Base-by-base conservation (phyloP, 2,329 filamentous ascomycete species). In the Penicillium nordicum region DNA sequence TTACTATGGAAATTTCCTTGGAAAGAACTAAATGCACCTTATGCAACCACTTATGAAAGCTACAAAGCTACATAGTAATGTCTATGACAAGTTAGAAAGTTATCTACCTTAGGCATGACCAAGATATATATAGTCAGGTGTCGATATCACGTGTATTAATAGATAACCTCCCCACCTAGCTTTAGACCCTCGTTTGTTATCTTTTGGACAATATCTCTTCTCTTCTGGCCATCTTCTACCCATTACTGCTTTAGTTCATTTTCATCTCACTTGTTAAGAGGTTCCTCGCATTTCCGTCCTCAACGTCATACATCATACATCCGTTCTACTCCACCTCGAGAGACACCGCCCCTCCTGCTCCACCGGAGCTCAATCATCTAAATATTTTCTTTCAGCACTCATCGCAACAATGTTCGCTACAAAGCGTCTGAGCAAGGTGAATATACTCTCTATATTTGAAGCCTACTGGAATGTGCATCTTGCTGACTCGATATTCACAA, bases 401-500 rank as follows among this genome's bases (percentile, higher is more conserved):
- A 43, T 23, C 30, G 30, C 49, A 47, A 53, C 25, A 30, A 81
- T 82, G 78, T 82, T 83, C 62, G 79, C 81, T 27, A 70, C 72
- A 27, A 81, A 80, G 69, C 74, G 77, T 48, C 58, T 79, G 55
- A 69, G 72, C 63, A 78, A 78, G 68, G 80, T 82, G 70, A 52
- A 57, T n/a, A 21, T 25, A 44, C 34, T 36, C 23, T 30, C 18
- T 18, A 23, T 12, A 25, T 7, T 25, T 51, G 14, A 43, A 38
- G 9, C 30, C 5, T 25, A 11, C 16, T 16, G 12, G 16, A 18
- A 30, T 18, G 12, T 2, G 1, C 34, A 14, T 1, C 41, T 55
- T 29, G 18, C 49, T 48, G 47, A 65, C 71, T 70, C 59, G 72
- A 61, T 54, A 27, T 60, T 34, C 14, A 25, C 44, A 16, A 37